These are phyloP conservation scores for Eucalyptus sp. DNA, from an alignment of 345 rosid species.

Conservation along the genomic window DNA sequence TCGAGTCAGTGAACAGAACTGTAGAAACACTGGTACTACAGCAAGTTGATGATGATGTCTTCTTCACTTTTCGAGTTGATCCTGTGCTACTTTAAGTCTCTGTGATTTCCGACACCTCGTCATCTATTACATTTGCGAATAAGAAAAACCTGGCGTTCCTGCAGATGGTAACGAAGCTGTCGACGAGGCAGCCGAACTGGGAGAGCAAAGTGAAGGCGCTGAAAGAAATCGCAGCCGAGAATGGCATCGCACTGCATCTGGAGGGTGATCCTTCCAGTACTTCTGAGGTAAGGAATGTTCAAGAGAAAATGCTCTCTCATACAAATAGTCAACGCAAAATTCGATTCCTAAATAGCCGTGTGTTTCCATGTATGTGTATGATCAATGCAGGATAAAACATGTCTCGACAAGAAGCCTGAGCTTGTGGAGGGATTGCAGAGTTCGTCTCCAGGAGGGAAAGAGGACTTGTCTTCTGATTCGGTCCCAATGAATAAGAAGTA, in stretches of 20 bases:
- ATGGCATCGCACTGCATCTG: conserved; percentile 21
- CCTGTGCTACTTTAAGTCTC: background rate
- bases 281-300: conserved; percentile 17
- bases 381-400: background rate
- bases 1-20: background rate
- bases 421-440: background rate
- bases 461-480: conserved; percentile 18
- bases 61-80: background rate
- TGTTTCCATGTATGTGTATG: background rate
- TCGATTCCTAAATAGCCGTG: background rate
- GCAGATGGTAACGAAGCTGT: conserved; percentile 51
- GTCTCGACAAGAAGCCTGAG: background rate
- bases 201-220: conserved; percentile 49
- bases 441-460: background rate
- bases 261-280: conserved; percentile 19
- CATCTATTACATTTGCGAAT: background rate
- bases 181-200: conserved; percentile 39
- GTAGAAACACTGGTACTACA: background rate
- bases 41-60: background rate
- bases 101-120: background rate
- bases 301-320: background rate
- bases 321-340: background rate
- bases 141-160: background rate
- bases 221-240: conserved; percentile 64
- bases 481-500: conserved; percentile 34